Base-by-base conservation (phyloP, 2,329 filamentous ascomycete species). In the Phyllosticta citrichinensis region DNA sequence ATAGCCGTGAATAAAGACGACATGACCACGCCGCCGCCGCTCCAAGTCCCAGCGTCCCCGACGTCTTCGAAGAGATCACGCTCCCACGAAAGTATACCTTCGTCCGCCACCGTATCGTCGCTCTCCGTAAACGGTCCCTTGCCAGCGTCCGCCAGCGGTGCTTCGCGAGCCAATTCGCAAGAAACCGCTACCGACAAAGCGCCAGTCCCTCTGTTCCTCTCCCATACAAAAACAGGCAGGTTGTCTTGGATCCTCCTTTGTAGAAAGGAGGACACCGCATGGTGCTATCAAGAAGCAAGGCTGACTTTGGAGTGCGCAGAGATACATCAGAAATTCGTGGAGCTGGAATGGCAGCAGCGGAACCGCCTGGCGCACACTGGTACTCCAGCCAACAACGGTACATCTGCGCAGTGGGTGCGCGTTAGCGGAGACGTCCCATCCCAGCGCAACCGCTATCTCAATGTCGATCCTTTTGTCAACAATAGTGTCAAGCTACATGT, bases 391-490 rank as follows among this genome's bases (percentile, higher is more conserved):
- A 64, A 68, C 19, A 56, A 63, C 8, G 3, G 54, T 35, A 56
- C 33, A 17, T 35, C 80, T 56, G 81, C 82, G 57, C 78, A 77
- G 64, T 88, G 80, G 79, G 80, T 84, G 3, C 79, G 86, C 59
- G 80, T 87, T 56, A 75, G 75, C 27, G 79, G 80, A 24, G 77
- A 82, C 9, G 80, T 83, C 55, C 77, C 84, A 64, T 79, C 79
- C 62, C 72, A 75, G 40, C 82, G 93, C 66, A 95, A 97, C 74
- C 86, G 94, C 60, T 99, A 97, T 75, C 73, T 80, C 59, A 96
- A 97, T 70, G 90, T 99, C 64, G 87, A 92, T 70, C 91, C 92
- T 0, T 99, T 89, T 85, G 86, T 88, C 64, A 86, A 89, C 70
- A 96, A 95, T 69, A 86, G 94, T 47, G 81, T 99, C 61, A 87